These are phyloP conservation scores for Tulasnella sp. DNA, from an alignment of 768 basidiomycete genomes.

Conservation along the genomic window DNA sequence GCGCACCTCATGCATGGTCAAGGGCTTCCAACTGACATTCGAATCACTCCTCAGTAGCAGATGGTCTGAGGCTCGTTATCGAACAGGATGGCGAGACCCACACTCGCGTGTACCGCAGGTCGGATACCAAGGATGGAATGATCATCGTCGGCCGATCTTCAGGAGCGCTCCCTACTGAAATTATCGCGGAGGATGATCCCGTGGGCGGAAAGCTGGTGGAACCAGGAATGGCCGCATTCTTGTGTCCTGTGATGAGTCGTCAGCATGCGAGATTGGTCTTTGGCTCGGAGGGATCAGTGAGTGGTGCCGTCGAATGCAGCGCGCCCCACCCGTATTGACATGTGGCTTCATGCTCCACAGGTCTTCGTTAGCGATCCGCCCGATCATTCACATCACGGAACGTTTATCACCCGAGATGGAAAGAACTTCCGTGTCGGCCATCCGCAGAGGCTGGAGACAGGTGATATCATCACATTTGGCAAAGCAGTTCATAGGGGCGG, in stretches of 20 bases:
- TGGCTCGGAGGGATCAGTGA: slow-evolving; percentile 3
- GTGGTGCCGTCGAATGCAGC: too few species aligned
- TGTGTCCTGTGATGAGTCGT: slow-evolving; percentile 11
- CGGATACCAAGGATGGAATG: slow-evolving; percentile 1
- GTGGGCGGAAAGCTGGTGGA: neutral
- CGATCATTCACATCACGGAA: slow-evolving; percentile 12
- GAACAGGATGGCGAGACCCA: neutral
- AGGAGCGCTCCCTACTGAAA: neutral
- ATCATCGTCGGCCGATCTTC: slow-evolving; percentile 7
- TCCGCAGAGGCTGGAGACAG: neutral
- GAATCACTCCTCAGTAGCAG: neutral
- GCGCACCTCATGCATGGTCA: neutral
- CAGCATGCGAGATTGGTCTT: slow-evolving; percentile 14
- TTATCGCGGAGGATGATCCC: neutral
- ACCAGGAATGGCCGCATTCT: neutral
- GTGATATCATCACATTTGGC: slow-evolving; percentile 13
- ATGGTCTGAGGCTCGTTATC: slow-evolving; percentile 2
- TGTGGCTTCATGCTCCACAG: too few species aligned
- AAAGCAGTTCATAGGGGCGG: slow-evolving; percentile 13
- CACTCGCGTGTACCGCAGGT: neutral
- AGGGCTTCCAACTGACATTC: neutral
- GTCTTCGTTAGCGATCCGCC: slow-evolving; percentile 12
- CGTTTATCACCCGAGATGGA: slow-evolving; percentile 4
- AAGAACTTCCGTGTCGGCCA: neutral
- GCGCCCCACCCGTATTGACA: too few species aligned